These are phyloP conservation scores for Cochlearia excelsa DNA, from an alignment of 345 rosid genomes.

Conservation along the genomic window DNA sequence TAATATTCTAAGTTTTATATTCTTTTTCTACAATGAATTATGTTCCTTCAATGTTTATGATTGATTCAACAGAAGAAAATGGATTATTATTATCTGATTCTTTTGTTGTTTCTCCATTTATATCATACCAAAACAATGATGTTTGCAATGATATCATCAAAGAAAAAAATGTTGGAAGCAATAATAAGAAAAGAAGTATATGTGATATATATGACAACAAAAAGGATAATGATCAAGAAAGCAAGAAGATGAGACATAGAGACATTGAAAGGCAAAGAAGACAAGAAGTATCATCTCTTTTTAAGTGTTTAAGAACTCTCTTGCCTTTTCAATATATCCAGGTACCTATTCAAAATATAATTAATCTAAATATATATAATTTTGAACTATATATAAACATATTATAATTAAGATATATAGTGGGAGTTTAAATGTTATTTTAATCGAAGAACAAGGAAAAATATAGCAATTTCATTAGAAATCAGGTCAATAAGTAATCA, in stretches of 20 bases:
- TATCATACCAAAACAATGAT: slow-evolving; percentile 17
- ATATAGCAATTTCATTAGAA: too few species aligned
- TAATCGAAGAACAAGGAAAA: too few species aligned
- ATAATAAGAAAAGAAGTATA: slow-evolving; percentile 27
- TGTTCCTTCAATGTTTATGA: slow-evolving; percentile 18
- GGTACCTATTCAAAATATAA: slow-evolving; percentile 9
- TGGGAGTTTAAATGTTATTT: too few species aligned
- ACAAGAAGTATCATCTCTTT: slow-evolving; percentile 34
- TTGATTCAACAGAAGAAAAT: slow-evolving; percentile 21
- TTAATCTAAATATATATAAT: background rate
- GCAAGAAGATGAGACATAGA: slow-evolving; percentile 35
- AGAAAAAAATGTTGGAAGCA: slow-evolving; percentile 11
- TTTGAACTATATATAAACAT: too few species aligned
- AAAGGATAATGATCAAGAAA: slow-evolving; percentile 17
- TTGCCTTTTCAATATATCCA: slow-evolving; percentile 37
- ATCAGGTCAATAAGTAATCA: too few species aligned
- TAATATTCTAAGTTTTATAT: background rate
- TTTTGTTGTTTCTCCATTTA: slow-evolving; percentile 15
- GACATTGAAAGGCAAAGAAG: slow-evolving; percentile 37
- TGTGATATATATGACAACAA: slow-evolving; percentile 13
- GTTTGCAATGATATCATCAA: background rate
- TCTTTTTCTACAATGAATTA: slow-evolving; percentile 14
- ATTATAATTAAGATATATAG: too few species aligned
- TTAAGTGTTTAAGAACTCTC: slow-evolving; percentile 32
- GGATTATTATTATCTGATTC: slow-evolving; percentile 27